A percentile compares a stretch with the other conserved stretches of the same genome.
Conservation (phyloP, 345 rosid species). For the Noccaea caerulescens region DNA sequence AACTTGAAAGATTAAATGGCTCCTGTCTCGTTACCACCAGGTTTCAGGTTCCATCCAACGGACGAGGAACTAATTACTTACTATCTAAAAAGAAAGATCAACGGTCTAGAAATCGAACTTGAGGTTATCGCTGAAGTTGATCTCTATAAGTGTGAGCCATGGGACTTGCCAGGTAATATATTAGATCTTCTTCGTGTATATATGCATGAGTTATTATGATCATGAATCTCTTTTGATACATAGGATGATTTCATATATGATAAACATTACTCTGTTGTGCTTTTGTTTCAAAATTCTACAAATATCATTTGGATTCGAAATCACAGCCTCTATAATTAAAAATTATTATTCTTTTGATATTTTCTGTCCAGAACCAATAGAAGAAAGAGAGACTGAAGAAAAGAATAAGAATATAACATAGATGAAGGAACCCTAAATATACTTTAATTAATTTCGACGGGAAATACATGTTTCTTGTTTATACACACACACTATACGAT, state of each 20-base stretch:
- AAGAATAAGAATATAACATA: constrained; percentile 45
- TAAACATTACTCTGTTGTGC: neutral
- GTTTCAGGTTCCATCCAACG: constrained; percentile 83
- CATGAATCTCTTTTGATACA: neutral
- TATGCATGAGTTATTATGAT: neutral
- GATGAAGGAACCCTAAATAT: constrained; percentile 46
- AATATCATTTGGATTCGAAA: constrained; percentile 1
- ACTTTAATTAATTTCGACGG: constrained; percentile 25
- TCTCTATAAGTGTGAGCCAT: constrained; percentile 84
- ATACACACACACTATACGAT: too few relatives aligned
- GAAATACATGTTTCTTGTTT: neutral
- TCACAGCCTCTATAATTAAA: neutral
- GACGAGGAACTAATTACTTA: constrained; percentile 78
- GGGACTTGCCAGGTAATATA: constrained; percentile 78
- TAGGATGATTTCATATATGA: neutral
- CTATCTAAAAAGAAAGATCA: constrained; percentile 74
- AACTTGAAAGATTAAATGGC: constrained; percentile 50
- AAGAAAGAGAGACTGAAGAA: constrained; percentile 40
- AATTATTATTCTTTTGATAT: neutral
- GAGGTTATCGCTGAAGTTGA: constrained; percentile 82
- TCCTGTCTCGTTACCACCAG: constrained; percentile 79
- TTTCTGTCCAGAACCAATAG: constrained; percentile 4
- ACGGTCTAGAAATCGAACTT: constrained; percentile 64
- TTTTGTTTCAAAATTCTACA: neutral
- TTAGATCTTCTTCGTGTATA: neutral